Base-by-base conservation (phyloP, 2,329 filamentous ascomycete species). In the Sclerotinia glacialis region DNA sequence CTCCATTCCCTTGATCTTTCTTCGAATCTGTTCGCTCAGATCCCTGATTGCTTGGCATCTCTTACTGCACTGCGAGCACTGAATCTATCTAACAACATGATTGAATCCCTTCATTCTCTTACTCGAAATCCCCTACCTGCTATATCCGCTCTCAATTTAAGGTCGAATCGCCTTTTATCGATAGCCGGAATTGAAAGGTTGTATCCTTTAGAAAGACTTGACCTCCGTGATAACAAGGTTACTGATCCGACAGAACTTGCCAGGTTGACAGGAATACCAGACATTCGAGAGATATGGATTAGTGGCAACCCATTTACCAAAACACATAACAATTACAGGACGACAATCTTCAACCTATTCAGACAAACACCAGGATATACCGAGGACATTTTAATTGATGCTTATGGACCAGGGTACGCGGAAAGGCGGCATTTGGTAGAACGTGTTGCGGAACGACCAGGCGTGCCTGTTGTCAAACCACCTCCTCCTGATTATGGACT, bases 21-120 rank as follows among this genome's bases (percentile, higher is more conserved):
- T 0, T 88, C 88, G 61, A 99, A 99, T 75, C 86, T 97, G 42
- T 96, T 99, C 77, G 88, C 87, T n/a, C 91, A 97, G 77, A 90
- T 98, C 64, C 95, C 95, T 0, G 95, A 98, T 77, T 95, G 91
- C 73, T 81, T 99, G 67, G 90, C 93, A 16, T 91, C 87, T 12
- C 82, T 99, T 67, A 93, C 92, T 26, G 89, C 92, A 37, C 84
- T 99, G n/a, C 88, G 93, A 70, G 93, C 95, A 31, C 81, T 99
- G 64, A 98, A 99, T 74, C 83, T 99, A 34, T 96, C 94, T 5
- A 91, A 96, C 74, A 98, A 94, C 83, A 97, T 98, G 93, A 98
- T 99, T 70, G 91, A 94, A 72, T 95, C 93, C 21, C 83, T 99
- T 66, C 91, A 96, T 74, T 97, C 94, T 2, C 82, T 99, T 52